Conservation (phyloP, 345 rosid species). For the Lepidium sativum region DNA sequence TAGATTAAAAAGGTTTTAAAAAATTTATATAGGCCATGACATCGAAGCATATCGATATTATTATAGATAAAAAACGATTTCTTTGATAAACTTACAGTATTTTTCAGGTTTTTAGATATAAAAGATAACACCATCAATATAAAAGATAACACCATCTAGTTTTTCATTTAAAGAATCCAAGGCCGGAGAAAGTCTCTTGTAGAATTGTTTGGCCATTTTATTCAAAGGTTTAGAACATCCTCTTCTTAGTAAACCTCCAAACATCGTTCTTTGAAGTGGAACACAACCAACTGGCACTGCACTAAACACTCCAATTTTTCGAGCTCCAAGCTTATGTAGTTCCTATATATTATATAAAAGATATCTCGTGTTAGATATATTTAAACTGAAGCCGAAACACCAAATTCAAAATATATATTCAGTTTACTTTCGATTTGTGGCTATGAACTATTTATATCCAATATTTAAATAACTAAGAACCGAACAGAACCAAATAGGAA, state of each 20-base stretch:
- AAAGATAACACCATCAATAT: constrained; percentile 26
- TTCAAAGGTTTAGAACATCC: background rate
- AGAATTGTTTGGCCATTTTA: constrained; percentile 17
- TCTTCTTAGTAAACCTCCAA: constrained; percentile 4
- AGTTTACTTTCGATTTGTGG: no score
- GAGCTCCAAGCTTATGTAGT: constrained; percentile 18
- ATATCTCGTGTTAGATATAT: background rate
- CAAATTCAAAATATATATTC: no score
- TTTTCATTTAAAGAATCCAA: constrained; percentile 4
- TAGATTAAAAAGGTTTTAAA: no score
- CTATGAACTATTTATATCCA: no score
- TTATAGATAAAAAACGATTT: background rate
- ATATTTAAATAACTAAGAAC: no score
- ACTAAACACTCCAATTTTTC: constrained; percentile 14
- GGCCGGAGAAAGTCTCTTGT: constrained; percentile 13
- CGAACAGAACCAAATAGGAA: no score
- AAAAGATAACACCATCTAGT: constrained; percentile 25
- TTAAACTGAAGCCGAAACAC: no score
- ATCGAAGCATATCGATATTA: no score
- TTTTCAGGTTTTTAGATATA: constrained; percentile 31
- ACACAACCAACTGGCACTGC: constrained; percentile 21
- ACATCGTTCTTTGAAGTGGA: constrained; percentile 19
- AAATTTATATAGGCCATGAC: no score
- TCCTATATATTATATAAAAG: background rate
- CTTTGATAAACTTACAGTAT: constrained; percentile 24